These are phyloP conservation scores for Pisolithus albus DNA, from an alignment of 768 basidiomycete species.

Conservation along the genomic window DNA sequence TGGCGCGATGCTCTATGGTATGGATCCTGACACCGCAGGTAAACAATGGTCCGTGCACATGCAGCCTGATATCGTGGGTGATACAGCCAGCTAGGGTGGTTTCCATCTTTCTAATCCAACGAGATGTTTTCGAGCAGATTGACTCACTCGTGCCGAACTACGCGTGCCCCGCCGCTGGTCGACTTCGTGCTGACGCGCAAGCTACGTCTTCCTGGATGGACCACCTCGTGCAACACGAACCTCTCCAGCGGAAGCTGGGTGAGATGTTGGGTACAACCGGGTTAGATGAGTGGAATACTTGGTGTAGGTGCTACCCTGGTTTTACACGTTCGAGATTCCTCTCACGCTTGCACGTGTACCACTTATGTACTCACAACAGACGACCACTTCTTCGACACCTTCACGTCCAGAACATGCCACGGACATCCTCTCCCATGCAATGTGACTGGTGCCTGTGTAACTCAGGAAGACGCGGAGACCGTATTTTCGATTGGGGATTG, in stretches of 20 bases:
- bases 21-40: conserved; percentile 31
- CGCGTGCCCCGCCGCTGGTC: conserved; percentile 35
- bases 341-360: not conserved
- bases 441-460: conserved; percentile 33
- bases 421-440: conserved; percentile 42
- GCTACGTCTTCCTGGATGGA: conserved; percentile 41
- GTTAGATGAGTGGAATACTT: conserved; percentile 36
- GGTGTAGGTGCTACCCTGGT: conserved; percentile 32
- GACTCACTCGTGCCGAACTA: conserved; percentile 43
- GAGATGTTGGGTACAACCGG: conserved; percentile 35
- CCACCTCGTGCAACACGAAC: conserved; percentile 33
- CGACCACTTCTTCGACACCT: conserved; percentile 49
- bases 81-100: not conserved
- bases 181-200: conserved; percentile 35
- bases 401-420: conserved; percentile 41
- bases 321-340: not conserved
- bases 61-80: conserved; percentile 36
- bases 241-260: conserved; percentile 33
- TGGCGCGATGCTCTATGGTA: conserved; percentile 38
- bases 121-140: conserved; percentile 26
- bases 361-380: conserved; percentile 19
- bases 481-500: conserved; percentile 54
- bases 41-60: conserved; percentile 34
- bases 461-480: conserved; percentile 38
- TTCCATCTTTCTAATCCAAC: not conserved